These are phyloP conservation scores for Psophocarpus tetragonolobus DNA, from an alignment of 306 rosid species.

Conservation along the genomic window DNA sequence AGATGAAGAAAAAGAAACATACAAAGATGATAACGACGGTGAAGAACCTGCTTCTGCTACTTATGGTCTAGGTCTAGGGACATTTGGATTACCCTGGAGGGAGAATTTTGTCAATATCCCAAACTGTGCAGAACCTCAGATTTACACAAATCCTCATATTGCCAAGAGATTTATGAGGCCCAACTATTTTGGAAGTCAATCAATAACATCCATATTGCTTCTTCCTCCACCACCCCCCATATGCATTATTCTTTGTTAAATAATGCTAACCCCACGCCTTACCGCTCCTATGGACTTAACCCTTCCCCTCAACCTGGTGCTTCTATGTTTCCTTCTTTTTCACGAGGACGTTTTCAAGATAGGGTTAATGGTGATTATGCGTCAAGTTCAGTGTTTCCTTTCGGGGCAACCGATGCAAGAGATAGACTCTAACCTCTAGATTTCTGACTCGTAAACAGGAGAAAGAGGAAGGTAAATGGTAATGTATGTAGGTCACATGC, in stretches of 20 bases:
- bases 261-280: slow-evolving; percentile 29
- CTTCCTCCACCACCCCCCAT: slow-evolving; percentile 45
- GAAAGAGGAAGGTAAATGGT: not conserved
- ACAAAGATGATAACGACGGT: too few species aligned
- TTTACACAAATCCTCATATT: too few species aligned
- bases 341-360: not conserved
- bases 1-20: not conserved
- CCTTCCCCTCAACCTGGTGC: not conserved
- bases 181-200: slow-evolving; percentile 36
- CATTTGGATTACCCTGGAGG: too few species aligned
- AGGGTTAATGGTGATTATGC: slow-evolving; percentile 31
- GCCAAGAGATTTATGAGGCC: too few species aligned
- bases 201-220: slow-evolving; percentile 43
- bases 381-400: not conserved
- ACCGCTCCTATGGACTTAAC: slow-evolving; percentile 43
- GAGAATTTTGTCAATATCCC: too few species aligned
- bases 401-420: not conserved
- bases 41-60: too few species aligned
- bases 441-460: not conserved
- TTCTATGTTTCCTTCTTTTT: not conserved
- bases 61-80: too few species aligned
- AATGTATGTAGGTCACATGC: not conserved
- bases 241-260: slow-evolving; percentile 43
- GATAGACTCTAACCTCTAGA: not conserved
- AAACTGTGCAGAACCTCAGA: too few species aligned